Base-by-base conservation (phyloP, 192 early-diverging fungal genomes). In the Dissophora ornata region DNA sequence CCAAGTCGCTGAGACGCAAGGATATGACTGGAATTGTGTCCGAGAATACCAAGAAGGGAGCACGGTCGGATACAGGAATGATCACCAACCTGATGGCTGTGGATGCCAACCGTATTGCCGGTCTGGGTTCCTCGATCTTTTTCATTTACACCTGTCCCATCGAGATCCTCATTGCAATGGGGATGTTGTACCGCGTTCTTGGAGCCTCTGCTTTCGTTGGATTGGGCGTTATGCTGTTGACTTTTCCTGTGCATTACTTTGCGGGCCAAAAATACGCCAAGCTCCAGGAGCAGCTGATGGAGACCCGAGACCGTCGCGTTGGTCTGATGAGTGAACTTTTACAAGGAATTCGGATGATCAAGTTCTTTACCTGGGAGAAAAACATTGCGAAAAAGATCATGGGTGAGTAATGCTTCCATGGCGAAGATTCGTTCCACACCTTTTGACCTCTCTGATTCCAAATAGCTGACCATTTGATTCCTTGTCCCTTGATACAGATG, bases 261-360 rank as follows among this genome's bases (percentile, higher is more conserved):
- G 80, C 89, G 52, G 81, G 87, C 24, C 84, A 79, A 51, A 83
- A 84, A 26, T 82, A 87, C 25, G 57, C 85, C 13, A 71, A 70
- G 41, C 80, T 82, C 49, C 87, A 94, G 64, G 70, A 81, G 19
- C 78, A 70, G 22, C 59, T 89, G 26, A 87, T 81, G 64, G 79
- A 88, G 32, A 83, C 91, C 22, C 81, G 83, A 47, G 93, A 95
- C 79, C 85, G 91, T 65, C 86, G 96, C 26, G 83, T 96, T 16
- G 88, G 87, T 2, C 80, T 91, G 63, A 83, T 93, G 52, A 93
- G 90, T 40, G 95, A 97, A 62, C 61, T 83, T 29, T 57, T 83
- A 53, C 90, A 92, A 57, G 93, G 90, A n/a, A 95, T 99, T 34
- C 87, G 93, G 21, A 93, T 96, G 57, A 91, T 97, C 64, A 99